phyloP scores from a whole-genome alignment of 345 rosid species.

The Syzygium grande region DNA sequence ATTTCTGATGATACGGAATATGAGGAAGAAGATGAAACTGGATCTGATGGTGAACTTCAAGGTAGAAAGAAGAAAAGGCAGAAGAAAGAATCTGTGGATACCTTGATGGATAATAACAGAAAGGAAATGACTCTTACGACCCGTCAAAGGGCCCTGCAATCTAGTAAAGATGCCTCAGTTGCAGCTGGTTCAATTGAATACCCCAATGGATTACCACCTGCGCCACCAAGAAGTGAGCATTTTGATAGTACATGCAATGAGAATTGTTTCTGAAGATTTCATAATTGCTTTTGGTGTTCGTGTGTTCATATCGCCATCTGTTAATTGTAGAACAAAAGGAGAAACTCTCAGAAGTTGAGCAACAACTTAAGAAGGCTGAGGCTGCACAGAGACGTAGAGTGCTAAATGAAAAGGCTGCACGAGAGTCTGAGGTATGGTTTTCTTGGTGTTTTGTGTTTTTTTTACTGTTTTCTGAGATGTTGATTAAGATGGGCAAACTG shows the following conservation, averaged over 20 bases:
- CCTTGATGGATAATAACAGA: constrained; percentile 41
- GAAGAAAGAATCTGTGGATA: constrained; percentile 52
- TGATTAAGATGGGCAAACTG: neutral
- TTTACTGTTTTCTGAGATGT: neutral
- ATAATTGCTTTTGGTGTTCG: neutral
- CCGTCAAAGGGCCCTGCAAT: constrained; percentile 89
- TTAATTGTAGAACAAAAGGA: constrained; percentile 65
- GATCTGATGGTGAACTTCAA: constrained; percentile 43
- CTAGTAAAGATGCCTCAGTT: constrained; percentile 52
- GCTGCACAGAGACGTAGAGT: constrained; percentile 87
- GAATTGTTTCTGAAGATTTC: neutral
- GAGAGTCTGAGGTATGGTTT: constrained; percentile 70
- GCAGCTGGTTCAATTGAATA: constrained; percentile 56
- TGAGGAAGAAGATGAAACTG: constrained; percentile 38
- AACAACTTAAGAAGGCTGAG: constrained; percentile 83
- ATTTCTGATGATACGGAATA: constrained; percentile 40
- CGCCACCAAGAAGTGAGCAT: constrained; percentile 82
- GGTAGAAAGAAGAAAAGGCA: constrained; percentile 33
- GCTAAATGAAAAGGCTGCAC: constrained; percentile 88
- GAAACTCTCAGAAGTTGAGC: constrained; percentile 75
- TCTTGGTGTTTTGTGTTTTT: neutral
- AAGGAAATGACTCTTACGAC: constrained; percentile 69
- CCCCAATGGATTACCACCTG: constrained; percentile 90
- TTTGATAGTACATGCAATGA: neutral
- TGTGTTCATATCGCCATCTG: neutral